Evolutionary conservation across 1,284 basidiomycete genomes (phyloP), one percentile per base, ranked within the genome.

Genomic region (Boletus mariae): DNA sequence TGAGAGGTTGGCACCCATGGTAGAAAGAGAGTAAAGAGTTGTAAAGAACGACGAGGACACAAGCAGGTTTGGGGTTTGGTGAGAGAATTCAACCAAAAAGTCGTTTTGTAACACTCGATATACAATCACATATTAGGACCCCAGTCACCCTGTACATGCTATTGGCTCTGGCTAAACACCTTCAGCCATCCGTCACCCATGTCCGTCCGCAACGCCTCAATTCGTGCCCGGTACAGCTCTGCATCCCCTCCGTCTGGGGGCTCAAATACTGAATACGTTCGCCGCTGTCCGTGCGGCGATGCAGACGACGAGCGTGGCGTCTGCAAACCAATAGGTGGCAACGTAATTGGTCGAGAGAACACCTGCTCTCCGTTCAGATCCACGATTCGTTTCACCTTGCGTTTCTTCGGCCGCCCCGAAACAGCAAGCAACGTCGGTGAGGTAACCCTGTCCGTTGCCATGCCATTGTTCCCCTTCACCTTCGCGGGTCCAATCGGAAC

Each of bases 131-230:
- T 20, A 20, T 20, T 10, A 35, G 59, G 65, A 71, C 70, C 72
- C 68, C 69, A 32, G 54, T 41, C 67, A 71, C 70, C 54, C 47
- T 4, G 12, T 62, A 54, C 47, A 48, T 20, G n/a, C 34, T 45
- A 45, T 56, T 78, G 75, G 38, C 77, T 79, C 74, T 91, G 88
- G 59, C 82, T 87, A 63, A 87, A 85, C 51, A 92, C 87, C 72
- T 88, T 90, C 62, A 92, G 64, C 90, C 90, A 93, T 11, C 85
- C 84, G 38, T 92, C 92, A 1, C 91, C 91, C 77, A 94, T 91
- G 62, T 94, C 92, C 55, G 82, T 78, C 68, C 88, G 83, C 63
- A 94, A 64, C 7, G 84, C 85, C 73, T 94, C 92, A 57, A 94
- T 90, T 61, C 79, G 78, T 55, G 82, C 80, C 44, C 92, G 77